Evolutionary conservation across 495 filamentous ascomycete genomes (phyloP).

Genomic region (Aspergillus bridgeri): DNA sequence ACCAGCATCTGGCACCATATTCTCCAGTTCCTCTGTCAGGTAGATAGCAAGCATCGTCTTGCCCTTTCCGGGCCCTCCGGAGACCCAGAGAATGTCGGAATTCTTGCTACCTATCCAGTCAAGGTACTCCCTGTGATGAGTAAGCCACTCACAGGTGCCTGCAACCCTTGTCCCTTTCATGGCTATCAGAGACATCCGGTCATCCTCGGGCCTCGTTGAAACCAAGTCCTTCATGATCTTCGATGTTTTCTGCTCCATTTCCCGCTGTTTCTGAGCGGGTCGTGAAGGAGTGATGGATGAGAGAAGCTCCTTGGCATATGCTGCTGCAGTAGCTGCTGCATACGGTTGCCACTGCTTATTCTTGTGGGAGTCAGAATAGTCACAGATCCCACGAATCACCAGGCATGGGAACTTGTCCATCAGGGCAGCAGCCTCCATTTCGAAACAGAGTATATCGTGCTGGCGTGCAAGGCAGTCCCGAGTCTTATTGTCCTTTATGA

Average conservation of each 20-base stretch:
- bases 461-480: conserved; percentile 7
- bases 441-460: conserved; percentile 23
- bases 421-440: conserved; percentile 42
- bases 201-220: conserved; percentile 14
- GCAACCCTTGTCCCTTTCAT: conserved; percentile 22
- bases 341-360: conserved; percentile 33
- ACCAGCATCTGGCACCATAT: conserved; percentile 4
- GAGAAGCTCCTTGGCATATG: conserved; percentile 25
- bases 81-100: conserved; percentile 41
- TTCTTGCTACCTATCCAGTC: conserved; percentile 31
- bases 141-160: conserved; percentile 49
- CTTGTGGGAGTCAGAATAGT: conserved; percentile 40
- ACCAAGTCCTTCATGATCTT: too few relatives aligned
- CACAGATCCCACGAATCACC: conserved; percentile 33
- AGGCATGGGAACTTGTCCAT: conserved; percentile 29
- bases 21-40: conserved; percentile 40
- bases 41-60: conserved; percentile 50
- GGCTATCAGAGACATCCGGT: conserved; percentile 31
- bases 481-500: conserved; percentile 24
- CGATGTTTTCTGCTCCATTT: too few relatives aligned
- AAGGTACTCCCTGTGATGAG: conserved; percentile 30
- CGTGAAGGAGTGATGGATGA: too few relatives aligned
- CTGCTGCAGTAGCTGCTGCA: conserved; percentile 31
- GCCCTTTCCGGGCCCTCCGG: conserved; percentile 47
- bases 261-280: too few relatives aligned